These are phyloP conservation scores for Suhomyces sp. DNA, from an alignment of 805 yeast species.

Conservation along the genomic window DNA sequence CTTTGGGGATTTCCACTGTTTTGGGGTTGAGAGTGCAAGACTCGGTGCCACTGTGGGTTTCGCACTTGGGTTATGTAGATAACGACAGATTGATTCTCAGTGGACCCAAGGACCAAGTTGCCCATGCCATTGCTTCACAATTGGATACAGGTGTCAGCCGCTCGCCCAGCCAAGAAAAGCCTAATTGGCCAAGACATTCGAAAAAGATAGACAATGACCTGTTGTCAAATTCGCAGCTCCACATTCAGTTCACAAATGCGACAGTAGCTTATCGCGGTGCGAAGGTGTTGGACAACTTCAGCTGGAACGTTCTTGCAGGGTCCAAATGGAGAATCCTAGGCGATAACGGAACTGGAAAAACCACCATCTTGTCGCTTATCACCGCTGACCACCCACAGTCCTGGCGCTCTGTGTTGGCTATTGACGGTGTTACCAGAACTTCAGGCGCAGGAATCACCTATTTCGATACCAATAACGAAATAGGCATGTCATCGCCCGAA, in stretches of 20 bases:
- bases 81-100: slow-evolving; percentile 48
- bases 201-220: neutral
- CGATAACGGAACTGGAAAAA: slow-evolving; percentile 89
- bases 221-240: slow-evolving; percentile 8
- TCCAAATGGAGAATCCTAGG: slow-evolving; percentile 90
- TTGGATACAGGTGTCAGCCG: neutral
- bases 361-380: slow-evolving; percentile 77
- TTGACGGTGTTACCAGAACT: slow-evolving; percentile 64
- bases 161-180: neutral
- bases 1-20: slow-evolving; percentile 54
- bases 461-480: slow-evolving; percentile 71
- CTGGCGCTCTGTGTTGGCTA: slow-evolving; percentile 68
- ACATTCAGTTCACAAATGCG: slow-evolving; percentile 54
- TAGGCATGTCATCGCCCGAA: slow-evolving; percentile 91
- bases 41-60: slow-evolving; percentile 72
- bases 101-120: slow-evolving; percentile 38
- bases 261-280: slow-evolving; percentile 64
- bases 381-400: slow-evolving; percentile 97
- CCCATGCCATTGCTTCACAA: neutral
- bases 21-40: slow-evolving; percentile 80
- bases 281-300: slow-evolving; percentile 55
- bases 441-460: slow-evolving; percentile 73
- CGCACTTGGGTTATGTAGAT: slow-evolving; percentile 67
- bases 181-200: neutral
- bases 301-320: slow-evolving; percentile 66